Conservation (phyloP, 371 early-diverging fungal species). For the Rhizopus microsporus region DNA sequence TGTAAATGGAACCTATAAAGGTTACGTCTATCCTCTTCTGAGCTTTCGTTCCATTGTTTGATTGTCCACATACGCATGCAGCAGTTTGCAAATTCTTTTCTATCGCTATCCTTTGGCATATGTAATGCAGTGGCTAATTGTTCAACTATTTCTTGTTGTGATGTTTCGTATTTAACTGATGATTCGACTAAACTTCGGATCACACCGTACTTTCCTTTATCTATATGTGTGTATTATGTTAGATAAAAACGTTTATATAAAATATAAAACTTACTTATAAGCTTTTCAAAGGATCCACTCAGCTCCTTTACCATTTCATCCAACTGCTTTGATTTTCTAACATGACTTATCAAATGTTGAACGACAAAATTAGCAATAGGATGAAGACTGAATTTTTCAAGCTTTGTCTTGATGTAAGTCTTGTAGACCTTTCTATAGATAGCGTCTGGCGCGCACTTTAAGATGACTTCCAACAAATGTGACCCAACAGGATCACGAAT, state of each 20-base stretch:
- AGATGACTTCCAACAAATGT: slow-evolving; percentile 66
- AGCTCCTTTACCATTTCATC: slow-evolving; percentile 63
- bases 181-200: slow-evolving; percentile 69
- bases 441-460: slow-evolving; percentile 57
- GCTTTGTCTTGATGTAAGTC: slow-evolving; percentile 61
- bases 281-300: slow-evolving; percentile 52
- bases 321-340: slow-evolving; percentile 61
- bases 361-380: slow-evolving; percentile 84
- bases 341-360: slow-evolving; percentile 69
- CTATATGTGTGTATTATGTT: slow-evolving; percentile 3
- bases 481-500: slow-evolving; percentile 67
- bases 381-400: slow-evolving; percentile 67
- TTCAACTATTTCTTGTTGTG: slow-evolving; percentile 62
- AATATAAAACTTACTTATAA: slow-evolving; percentile 40
- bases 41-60: slow-evolving; percentile 40
- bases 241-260: neutral
- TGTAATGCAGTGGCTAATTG: slow-evolving; percentile 59
- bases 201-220: slow-evolving; percentile 62
- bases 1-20: slow-evolving; percentile 63
- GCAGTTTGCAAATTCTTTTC: slow-evolving; percentile 59
- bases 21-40: slow-evolving; percentile 40
- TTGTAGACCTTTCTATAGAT: slow-evolving; percentile 70
- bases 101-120: slow-evolving; percentile 47
- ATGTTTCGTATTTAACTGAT: slow-evolving; percentile 56
- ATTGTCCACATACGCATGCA: slow-evolving; percentile 64